Percentiles rank a stretch among this genome's conserved stretches.
Conservation (phyloP, 208 protist genomes). For the Crithidia acanthocephali region DNA sequence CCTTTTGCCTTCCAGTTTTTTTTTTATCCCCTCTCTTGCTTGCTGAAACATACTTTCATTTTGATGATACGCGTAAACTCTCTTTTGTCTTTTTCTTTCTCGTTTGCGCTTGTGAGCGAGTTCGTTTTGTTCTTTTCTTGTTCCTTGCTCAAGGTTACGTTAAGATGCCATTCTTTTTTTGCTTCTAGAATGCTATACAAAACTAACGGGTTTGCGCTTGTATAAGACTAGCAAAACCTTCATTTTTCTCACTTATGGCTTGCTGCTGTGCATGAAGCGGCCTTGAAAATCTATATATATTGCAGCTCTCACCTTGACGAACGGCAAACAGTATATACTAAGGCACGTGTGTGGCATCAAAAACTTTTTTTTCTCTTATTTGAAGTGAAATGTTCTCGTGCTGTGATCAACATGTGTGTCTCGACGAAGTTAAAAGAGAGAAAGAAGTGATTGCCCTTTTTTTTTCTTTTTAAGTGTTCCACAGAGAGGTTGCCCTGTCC, state of each 20-base stretch:
- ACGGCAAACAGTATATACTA: too few species aligned
- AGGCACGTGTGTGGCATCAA: too few species aligned
- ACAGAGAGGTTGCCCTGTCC: too few species aligned
- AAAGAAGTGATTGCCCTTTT: too few species aligned
- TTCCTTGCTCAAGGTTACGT: not conserved
- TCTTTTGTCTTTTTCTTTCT: not conserved
- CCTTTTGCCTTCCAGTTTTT: conserved; percentile 4
- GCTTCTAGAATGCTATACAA: not conserved
- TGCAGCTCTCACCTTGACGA: not conserved
- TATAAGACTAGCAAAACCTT: too few species aligned
- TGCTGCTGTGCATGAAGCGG: not conserved
- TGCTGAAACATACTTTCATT: not conserved
- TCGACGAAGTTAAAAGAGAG: too few species aligned
- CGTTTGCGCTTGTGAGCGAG: not conserved
- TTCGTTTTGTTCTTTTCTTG: conserved; percentile 12
- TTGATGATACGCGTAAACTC: not conserved
- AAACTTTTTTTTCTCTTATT: too few species aligned
- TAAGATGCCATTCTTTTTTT: not conserved
- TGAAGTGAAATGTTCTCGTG: too few species aligned
- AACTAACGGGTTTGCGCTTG: not conserved
- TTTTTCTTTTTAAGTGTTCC: too few species aligned
- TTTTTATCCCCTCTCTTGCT: not conserved
- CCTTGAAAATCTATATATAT: not conserved
- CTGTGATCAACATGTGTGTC: too few species aligned
- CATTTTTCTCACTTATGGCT: not conserved